Evolutionary conservation across 2,329 filamentous ascomycete genomes (phyloP).

Genomic region (Nectriaceae sp.): DNA sequence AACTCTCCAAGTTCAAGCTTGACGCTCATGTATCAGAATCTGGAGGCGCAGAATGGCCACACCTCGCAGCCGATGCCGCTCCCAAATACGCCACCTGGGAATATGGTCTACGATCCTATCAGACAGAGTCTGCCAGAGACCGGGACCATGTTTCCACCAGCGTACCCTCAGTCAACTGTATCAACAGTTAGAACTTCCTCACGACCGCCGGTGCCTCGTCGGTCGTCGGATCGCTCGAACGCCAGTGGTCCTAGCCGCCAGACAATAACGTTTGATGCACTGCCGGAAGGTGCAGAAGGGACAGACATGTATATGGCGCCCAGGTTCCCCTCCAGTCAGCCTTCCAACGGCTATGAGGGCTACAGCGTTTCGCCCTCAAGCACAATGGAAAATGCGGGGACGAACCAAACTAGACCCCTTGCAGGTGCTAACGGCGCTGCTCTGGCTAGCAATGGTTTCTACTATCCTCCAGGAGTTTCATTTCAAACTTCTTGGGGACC

Average conservation of each 20-base stretch:
- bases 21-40: constrained; percentile 74
- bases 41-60: constrained; percentile 11
- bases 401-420: constrained; percentile 13
- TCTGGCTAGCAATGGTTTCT: constrained; percentile 19
- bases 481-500: constrained; percentile 34
- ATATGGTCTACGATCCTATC: constrained; percentile 63
- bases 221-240: constrained; percentile 24
- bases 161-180: constrained; percentile 51
- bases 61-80: constrained; percentile 26
- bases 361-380: constrained; percentile 45
- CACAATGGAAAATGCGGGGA: constrained; percentile 38
- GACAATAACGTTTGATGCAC: constrained; percentile 32
- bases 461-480: constrained; percentile 30
- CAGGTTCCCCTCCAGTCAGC: constrained; percentile 44
- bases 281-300: constrained; percentile 32
- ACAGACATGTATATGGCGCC: constrained; percentile 35
- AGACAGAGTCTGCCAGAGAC: constrained; percentile 55
- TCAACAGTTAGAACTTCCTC: constrained; percentile 50
- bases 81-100: constrained; percentile 54
- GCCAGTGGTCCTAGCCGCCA: constrained; percentile 21
- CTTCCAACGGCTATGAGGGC: constrained; percentile 45
- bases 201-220: constrained; percentile 28
- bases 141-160: constrained; percentile 48
- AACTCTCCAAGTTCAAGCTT: constrained; percentile 84
- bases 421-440: constrained; percentile 19